Evolutionary conservation across 345 rosid genomes (phyloP).

Genomic region (Sisymbrium irio): DNA sequence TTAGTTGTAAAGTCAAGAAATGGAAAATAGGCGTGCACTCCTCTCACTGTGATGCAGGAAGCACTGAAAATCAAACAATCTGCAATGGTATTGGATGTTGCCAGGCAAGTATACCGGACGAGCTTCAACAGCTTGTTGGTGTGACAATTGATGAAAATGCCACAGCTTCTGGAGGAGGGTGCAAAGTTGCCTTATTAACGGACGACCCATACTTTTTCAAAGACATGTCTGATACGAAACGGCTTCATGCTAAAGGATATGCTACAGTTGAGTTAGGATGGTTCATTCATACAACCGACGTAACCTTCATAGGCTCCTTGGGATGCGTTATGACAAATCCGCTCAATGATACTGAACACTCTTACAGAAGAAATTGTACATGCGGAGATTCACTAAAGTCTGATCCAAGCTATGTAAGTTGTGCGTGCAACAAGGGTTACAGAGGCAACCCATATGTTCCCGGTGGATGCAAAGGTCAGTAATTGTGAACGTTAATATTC

Average conservation of each 20-base stretch:
- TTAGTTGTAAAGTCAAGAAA: background rate
- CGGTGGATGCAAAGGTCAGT: background rate
- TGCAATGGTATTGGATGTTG: constrained; percentile 3
- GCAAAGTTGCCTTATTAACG: background rate
- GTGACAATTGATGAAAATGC: background rate
- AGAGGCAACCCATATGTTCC: background rate
- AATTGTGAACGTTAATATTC: background rate
- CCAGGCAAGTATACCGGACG: background rate
- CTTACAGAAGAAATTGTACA: background rate
- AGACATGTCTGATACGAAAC: background rate
- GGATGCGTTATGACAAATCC: background rate
- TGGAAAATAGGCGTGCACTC: background rate
- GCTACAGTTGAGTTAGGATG: background rate
- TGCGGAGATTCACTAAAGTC: background rate
- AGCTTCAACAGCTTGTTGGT: background rate
- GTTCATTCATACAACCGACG: background rate
- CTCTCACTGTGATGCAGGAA: background rate
- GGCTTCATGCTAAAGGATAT: background rate
- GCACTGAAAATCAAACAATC: background rate
- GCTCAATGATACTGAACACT: background rate
- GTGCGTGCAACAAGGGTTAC: background rate
- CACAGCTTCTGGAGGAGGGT: background rate
- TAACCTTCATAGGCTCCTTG: background rate
- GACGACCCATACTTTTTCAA: background rate
- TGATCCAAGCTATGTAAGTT: background rate